Percentiles rank a stretch among this genome's conserved stretches.
phyloP scores from a whole-genome alignment of 129 eudicot genomes.

The carrot (Daucus carota) region DH1_v3.0 NC_030381.2:54300501-54301000 shows the following conservation, averaged over 20 bases:
- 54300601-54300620: constrained; percentile 36
- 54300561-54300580: background rate
- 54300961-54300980: constrained; percentile 35
- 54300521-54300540: background rate
- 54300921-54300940: constrained; percentile 87
- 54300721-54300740: constrained; percentile 94
- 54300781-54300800: background rate
- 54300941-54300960: constrained; percentile 68
- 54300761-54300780: background rate
- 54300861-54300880: constrained; percentile 81
- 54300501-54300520: background rate
- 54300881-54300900: constrained; percentile 85
- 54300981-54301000: constrained; percentile 77
- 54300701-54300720: constrained; percentile 73
- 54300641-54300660: constrained; percentile 59
- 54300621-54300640: constrained; percentile 61
- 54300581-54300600: constrained; percentile 6
- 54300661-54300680: constrained; percentile 68
- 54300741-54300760: constrained; percentile 41
- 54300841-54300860: constrained; percentile 88
- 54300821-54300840: constrained; percentile 56
- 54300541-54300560: background rate
- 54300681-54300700: constrained; percentile 78
- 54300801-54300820: constrained; percentile 6
- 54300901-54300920: constrained; percentile 99